phyloP scores from a whole-genome alignment of 305 asterid genomes.

The Andrographis paniculata region DNA sequence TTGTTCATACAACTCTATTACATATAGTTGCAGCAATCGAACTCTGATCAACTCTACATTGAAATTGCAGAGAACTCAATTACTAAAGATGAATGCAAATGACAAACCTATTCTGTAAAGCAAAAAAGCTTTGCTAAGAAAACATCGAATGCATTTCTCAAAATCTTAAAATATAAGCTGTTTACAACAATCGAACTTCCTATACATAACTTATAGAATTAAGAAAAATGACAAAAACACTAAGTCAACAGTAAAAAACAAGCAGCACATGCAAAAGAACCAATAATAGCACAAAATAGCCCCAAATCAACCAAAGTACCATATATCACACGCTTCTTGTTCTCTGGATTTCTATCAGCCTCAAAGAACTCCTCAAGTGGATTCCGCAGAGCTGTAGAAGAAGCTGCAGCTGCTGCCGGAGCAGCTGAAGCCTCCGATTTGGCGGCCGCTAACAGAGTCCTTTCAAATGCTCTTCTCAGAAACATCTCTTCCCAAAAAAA shows the following conservation, averaged over 20 bases:
- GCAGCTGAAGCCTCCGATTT: conserved; percentile 43
- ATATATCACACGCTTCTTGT: conserved; percentile 49
- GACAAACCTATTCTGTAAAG: no score
- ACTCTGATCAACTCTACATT: no score
- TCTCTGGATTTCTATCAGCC: conserved; percentile 35
- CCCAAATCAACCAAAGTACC: conserved; percentile 38
- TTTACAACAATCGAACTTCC: no score
- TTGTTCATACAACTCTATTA: no score
- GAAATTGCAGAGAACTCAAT: no score
- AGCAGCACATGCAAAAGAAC: background rate
- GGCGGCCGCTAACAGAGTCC: conserved; percentile 73
- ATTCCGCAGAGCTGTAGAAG: conserved; percentile 25
- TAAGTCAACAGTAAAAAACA: background rate
- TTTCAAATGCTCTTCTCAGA: conserved; percentile 51
- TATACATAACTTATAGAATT: no score
- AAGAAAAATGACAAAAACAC: no score
- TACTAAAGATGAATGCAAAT: no score
- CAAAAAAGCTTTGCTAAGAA: no score
- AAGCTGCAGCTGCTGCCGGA: conserved; percentile 31
- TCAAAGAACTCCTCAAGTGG: conserved; percentile 59
- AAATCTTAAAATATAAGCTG: no score
- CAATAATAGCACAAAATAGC: conserved; percentile 55
- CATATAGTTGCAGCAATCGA: no score
- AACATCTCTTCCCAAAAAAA: conserved; percentile 26
- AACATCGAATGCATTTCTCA: no score